Percentiles rank a stretch among this genome's conserved stretches.
phyloP scores from a whole-genome alignment of 1,284 basidiomycete species.

The Marasmius sp. region DNA sequence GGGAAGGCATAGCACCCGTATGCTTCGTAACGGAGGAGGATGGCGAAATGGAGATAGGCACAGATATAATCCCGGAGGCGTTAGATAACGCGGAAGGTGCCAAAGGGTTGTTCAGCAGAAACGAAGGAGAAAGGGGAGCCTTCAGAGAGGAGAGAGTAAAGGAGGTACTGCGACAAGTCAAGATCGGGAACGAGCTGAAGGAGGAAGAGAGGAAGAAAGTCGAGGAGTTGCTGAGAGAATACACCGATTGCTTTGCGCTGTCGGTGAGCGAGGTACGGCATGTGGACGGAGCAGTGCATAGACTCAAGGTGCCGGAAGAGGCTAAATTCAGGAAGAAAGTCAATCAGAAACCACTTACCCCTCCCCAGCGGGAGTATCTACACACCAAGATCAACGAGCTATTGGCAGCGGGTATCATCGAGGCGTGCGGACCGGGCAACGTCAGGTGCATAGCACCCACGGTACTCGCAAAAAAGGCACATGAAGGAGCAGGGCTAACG shows the following conservation, averaged over 20 bases:
- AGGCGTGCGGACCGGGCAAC: constrained; percentile 14
- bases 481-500: constrained; percentile 21
- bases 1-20: no score
- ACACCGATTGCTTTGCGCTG: constrained; percentile 32
- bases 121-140: not conserved
- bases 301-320: constrained; percentile 22
- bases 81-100: not conserved
- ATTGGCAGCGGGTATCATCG: constrained; percentile 29
- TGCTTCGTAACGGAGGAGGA: no score
- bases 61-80: not conserved
- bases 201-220: constrained; percentile 14
- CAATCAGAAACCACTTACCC: constrained; percentile 22
- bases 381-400: constrained; percentile 29
- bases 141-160: constrained; percentile 15
- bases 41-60: not conserved
- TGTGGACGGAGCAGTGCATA: constrained; percentile 22
- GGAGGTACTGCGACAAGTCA: constrained; percentile 18
- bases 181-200: constrained; percentile 22
- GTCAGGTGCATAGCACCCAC: constrained; percentile 28
- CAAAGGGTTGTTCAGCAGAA: not conserved
- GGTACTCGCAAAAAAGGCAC: constrained; percentile 30
- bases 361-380: constrained; percentile 27
- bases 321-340: constrained; percentile 21
- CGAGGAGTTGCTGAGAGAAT: constrained; percentile 15
- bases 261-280: constrained; percentile 25